Base-by-base conservation (phyloP, 1,284 basidiomycete genomes). In the Leccinum subrobustum region DNA sequence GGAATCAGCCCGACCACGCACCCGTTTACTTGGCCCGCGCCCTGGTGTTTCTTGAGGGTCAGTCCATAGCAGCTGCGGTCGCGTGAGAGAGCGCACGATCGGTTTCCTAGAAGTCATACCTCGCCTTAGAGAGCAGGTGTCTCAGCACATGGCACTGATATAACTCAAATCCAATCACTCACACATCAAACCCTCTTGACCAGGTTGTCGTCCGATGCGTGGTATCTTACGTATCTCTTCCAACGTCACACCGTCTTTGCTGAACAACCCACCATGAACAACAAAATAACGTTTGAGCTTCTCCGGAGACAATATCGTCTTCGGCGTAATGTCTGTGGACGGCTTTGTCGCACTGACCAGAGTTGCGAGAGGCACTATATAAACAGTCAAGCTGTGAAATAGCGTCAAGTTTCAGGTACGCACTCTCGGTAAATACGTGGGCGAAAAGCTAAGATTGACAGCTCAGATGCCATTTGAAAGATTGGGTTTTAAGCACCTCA, bases 131-230 rank as follows among this genome's bases (percentile, higher is more conserved):
- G 59, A 23, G 50, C 55, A 60, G 20, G 20, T 25, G 12, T 53
- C 53, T 67, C 29, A 65, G 62, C 11, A 59, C 59, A 25, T 39
- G 29, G 47, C 23, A 51, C 42, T 16, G 47, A 58, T 57, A 51
- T 29, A 52, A 39, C 14, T 48, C n/a, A 29, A 61, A 54, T 54
- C 7, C 4, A 55, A 57, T 35, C 23, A 83, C 85, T 72, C 68
- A 88, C 94, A 95, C 93, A 99, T 98, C 57, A 99, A 78, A 1
- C 97, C 97, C 68, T 95, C 93, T 67, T 94, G 92, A 35, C 95
- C 96, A 11, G 97, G 97, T 76, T 99, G 96, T 63, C 85, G 83
- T 27, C 93, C 93, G 66, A 95, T 86, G 60, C 96, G 87, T 62
- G 92, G 86, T 63, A 99, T 89, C 73, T 92, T 91, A 42, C 88